These are phyloP conservation scores for Maudiozyma barnettii DNA, from an alignment of 805 yeast genomes.

Conservation along the genomic window DNA sequence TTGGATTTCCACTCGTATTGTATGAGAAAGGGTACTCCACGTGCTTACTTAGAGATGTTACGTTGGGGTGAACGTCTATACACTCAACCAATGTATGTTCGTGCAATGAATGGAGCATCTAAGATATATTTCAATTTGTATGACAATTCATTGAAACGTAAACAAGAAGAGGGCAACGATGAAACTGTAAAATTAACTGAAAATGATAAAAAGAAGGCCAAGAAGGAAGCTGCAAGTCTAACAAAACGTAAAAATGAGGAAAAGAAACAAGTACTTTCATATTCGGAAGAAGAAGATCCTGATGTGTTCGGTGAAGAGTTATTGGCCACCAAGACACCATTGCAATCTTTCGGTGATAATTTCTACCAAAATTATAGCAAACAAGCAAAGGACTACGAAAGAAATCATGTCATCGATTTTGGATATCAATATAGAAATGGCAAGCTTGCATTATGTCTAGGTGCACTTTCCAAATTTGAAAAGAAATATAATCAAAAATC, in stretches of 20 bases:
- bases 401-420: conserved; percentile 23
- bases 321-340: conserved; percentile 29
- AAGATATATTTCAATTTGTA: conserved; percentile 40
- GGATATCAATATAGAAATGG: conserved; percentile 22
- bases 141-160: conserved; percentile 11
- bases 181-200: conserved; percentile 7
- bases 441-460: conserved; percentile 25
- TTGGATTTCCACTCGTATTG: conserved; percentile 91
- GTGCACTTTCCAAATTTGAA: conserved; percentile 20
- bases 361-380: conserved; percentile 32
- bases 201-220: conserved; percentile 38
- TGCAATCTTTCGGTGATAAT: conserved; percentile 36
- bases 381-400: conserved; percentile 37
- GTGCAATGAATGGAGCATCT: conserved; percentile 59
- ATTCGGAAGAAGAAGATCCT: conserved; percentile 43
- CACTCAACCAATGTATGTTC: conserved; percentile 58
- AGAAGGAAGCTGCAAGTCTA: conserved; percentile 43
- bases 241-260: conserved; percentile 47
- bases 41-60: conserved; percentile 68
- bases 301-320: conserved; percentile 53
- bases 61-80: conserved; percentile 75
- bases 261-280: conserved; percentile 33
- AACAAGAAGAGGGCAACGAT: conserved; percentile 7
- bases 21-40: conserved; percentile 80
- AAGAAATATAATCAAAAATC: conserved; percentile 9